Evolutionary conservation across 1,284 basidiomycete genomes (phyloP).

Genomic region (Irpex sp.): DNA sequence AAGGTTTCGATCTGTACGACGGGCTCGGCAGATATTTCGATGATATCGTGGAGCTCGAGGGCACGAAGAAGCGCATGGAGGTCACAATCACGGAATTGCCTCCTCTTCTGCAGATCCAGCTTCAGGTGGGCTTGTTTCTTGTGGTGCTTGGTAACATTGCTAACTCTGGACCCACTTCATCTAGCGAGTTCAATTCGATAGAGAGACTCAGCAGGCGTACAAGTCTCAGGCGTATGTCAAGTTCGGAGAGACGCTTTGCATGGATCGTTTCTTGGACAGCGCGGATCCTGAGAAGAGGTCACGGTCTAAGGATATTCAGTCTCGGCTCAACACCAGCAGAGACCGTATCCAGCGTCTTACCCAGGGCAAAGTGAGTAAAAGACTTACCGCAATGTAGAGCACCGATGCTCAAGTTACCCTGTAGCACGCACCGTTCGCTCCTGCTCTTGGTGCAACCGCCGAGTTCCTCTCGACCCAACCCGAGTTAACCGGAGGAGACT

Average conservation of each 20-base stretch:
- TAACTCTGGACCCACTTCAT: background rate
- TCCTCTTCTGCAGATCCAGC: slow-evolving; percentile 90
- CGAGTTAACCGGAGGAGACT: slow-evolving; percentile 46
- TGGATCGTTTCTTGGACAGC: slow-evolving; percentile 90
- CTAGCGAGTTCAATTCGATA: slow-evolving; percentile 95
- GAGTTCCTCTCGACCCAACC: slow-evolving; percentile 53
- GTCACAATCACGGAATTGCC: slow-evolving; percentile 86
- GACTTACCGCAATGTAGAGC: background rate
- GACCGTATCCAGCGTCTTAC: slow-evolving; percentile 67
- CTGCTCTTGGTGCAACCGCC: slow-evolving; percentile 48
- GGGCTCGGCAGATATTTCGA: slow-evolving; percentile 92
- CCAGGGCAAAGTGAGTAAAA: slow-evolving; percentile 58
- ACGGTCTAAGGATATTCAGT: slow-evolving; percentile 66
- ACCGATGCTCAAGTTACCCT: background rate
- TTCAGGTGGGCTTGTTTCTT: slow-evolving; percentile 59
- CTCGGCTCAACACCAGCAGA: slow-evolving; percentile 57
- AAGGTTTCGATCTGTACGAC: slow-evolving; percentile 89
- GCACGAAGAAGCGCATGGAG: slow-evolving; percentile 84
- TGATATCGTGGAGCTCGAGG: slow-evolving; percentile 87
- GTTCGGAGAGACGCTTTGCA: slow-evolving; percentile 81
- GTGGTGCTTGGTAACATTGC: background rate
- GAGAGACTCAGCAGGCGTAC: slow-evolving; percentile 82
- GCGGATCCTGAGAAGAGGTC: slow-evolving; percentile 69
- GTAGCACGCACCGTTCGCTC: slow-evolving; percentile 56
- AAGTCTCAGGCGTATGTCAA: slow-evolving; percentile 96